Evolutionary conservation across 2,329 filamentous ascomycete species (phyloP).

Genomic region (Aspergillus fischeri): DNA sequence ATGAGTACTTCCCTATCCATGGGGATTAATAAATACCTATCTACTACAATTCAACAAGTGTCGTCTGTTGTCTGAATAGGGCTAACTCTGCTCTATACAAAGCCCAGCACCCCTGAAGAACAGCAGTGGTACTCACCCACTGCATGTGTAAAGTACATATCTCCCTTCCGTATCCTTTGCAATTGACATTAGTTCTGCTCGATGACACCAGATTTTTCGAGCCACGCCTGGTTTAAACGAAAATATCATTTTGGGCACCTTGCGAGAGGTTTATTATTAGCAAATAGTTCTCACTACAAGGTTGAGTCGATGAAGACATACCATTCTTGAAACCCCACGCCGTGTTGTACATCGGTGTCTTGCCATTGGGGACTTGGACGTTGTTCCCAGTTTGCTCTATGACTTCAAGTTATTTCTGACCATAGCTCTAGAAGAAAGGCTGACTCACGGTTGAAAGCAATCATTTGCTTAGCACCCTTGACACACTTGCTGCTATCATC

Average conservation of each 20-base stretch:
- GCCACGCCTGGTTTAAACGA: neutral
- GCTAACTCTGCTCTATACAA: too few species aligned
- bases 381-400: constrained; percentile 15
- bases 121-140: too few species aligned
- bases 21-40: too few species aligned
- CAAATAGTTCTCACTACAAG: neutral
- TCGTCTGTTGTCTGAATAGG: too few species aligned
- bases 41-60: too few species aligned
- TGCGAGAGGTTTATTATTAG: neutral
- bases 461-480: constrained; percentile 49
- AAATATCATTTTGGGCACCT: neutral
- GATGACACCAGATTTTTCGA: too few species aligned
- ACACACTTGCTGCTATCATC: constrained; percentile 42
- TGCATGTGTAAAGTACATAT: too few species aligned
- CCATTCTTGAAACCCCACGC: constrained; percentile 13
- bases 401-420: neutral
- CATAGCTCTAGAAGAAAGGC: neutral
- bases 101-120: too few species aligned
- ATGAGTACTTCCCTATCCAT: too few species aligned
- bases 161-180: neutral
- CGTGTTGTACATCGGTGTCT: constrained; percentile 15
- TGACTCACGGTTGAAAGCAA: constrained; percentile 44
- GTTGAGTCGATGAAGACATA: neutral
- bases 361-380: constrained; percentile 10
- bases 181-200: neutral